phyloP scores from a whole-genome alignment of 768 basidiomycete species.

The Suillus plorans region DNA sequence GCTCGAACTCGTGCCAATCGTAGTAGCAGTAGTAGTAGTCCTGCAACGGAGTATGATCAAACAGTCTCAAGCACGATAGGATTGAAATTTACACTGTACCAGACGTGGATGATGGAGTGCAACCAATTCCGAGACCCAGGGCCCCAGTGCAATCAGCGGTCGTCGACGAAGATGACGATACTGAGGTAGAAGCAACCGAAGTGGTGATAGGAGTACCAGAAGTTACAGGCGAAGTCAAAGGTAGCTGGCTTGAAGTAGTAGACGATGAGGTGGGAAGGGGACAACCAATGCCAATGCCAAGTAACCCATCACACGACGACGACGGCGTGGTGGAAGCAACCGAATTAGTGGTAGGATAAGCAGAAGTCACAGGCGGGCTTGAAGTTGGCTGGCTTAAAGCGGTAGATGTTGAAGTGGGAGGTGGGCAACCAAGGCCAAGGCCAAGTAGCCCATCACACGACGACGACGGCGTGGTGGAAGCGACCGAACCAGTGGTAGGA shows the following conservation, averaged over 20 bases:
- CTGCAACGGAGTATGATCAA: background rate
- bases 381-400: background rate
- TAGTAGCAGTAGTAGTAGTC: background rate
- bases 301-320: conserved; percentile 3
- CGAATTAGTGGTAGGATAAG: conserved; percentile 3
- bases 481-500: conserved; percentile 1
- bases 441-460: conserved; percentile 17
- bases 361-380: background rate
- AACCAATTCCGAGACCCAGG: conserved; percentile 12
- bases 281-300: conserved; percentile 18
- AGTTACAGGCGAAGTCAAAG: conserved; percentile 3
- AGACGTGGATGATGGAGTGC: conserved; percentile 4
- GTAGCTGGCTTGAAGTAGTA: conserved; percentile 6
- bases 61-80: background rate
- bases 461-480: background rate
- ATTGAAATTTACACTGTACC: background rate
- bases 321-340: background rate
- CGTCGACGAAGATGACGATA: conserved; percentile 2
- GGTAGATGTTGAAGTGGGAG: conserved; percentile 8
- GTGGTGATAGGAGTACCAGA: background rate
- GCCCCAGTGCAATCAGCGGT: conserved; percentile 3
- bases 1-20: background rate
- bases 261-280: background rate
- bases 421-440: conserved; percentile 18
- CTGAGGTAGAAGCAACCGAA: conserved; percentile 3